Evolutionary conservation across 2,329 filamentous ascomycete genomes (phyloP).

Genomic region (Penicillium rolfsii): DNA sequence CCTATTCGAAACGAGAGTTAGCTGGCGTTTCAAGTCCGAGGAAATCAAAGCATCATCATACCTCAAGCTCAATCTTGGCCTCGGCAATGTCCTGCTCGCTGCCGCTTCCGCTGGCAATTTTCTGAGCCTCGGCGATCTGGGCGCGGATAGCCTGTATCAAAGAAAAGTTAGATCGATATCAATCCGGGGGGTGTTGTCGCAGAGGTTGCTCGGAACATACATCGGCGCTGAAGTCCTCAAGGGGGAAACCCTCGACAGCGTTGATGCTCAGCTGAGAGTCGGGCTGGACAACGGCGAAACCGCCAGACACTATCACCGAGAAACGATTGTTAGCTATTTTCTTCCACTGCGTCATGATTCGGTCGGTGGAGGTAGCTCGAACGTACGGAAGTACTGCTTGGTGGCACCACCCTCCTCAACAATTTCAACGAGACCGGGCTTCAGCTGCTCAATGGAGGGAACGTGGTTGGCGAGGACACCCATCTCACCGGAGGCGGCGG

Average conservation of each 20-base stretch:
- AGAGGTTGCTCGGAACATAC: constrained; percentile 42
- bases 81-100: constrained; percentile 98
- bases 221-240: constrained; percentile 95
- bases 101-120: constrained; percentile 85
- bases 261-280: constrained; percentile 96
- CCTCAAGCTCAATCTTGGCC: constrained; percentile 99
- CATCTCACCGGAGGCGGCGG: constrained; percentile 98
- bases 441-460: constrained; percentile 97
- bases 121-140: constrained; percentile 93
- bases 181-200: neutral
- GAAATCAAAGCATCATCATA: constrained; percentile 48
- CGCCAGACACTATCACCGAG: constrained; percentile 75
- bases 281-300: constrained; percentile 96
- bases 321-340: constrained; percentile 25
- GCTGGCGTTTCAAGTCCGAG: constrained; percentile 3
- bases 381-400: constrained; percentile 99
- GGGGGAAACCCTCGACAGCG: constrained; percentile 88
- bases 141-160: constrained; percentile 69
- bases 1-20: constrained; percentile 37
- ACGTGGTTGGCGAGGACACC: constrained; percentile 99
- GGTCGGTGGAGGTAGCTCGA: constrained; percentile 21
- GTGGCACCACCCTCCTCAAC: constrained; percentile 83
- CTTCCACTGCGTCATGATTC: constrained; percentile 13
- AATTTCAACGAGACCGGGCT: constrained; percentile 92
- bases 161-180: constrained; percentile 2